Conservation (phyloP, 116 monocot genomes). For the Zostera marina region DNA sequence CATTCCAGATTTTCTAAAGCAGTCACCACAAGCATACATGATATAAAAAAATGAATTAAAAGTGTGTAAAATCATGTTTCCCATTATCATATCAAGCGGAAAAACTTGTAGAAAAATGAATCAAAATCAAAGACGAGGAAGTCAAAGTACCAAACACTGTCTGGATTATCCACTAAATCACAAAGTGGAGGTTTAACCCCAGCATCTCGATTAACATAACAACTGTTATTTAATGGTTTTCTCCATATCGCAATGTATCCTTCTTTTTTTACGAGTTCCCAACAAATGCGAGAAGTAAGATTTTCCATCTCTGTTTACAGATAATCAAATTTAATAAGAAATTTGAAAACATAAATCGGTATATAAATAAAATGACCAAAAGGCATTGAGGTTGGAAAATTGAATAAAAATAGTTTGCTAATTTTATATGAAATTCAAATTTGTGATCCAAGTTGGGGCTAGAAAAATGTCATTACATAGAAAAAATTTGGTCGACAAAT, state of each 20-base stretch:
- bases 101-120: background rate
- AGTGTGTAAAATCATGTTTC: too few species aligned
- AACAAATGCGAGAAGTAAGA: conserved; percentile 68
- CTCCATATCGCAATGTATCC: conserved; percentile 93
- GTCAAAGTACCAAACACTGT: conserved; percentile 93
- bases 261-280: conserved; percentile 87
- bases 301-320: conserved; percentile 61
- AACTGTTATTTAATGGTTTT: conserved; percentile 80
- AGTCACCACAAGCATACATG: too few species aligned
- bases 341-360: too few species aligned
- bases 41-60: too few species aligned
- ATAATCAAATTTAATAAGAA: too few species aligned
- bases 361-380: too few species aligned
- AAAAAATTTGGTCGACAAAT: too few species aligned
- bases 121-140: background rate
- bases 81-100: too few species aligned
- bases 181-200: conserved; percentile 55
- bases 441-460: too few species aligned
- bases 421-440: too few species aligned
- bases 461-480: too few species aligned
- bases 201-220: conserved; percentile 41
- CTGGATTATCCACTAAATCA: conserved; percentile 49
- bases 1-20: too few species aligned
- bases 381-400: background rate
- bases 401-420: background rate